Evolutionary conservation across 2,329 filamentous ascomycete genomes (phyloP).

Genomic region (Neofusicoccum sp.): DNA sequence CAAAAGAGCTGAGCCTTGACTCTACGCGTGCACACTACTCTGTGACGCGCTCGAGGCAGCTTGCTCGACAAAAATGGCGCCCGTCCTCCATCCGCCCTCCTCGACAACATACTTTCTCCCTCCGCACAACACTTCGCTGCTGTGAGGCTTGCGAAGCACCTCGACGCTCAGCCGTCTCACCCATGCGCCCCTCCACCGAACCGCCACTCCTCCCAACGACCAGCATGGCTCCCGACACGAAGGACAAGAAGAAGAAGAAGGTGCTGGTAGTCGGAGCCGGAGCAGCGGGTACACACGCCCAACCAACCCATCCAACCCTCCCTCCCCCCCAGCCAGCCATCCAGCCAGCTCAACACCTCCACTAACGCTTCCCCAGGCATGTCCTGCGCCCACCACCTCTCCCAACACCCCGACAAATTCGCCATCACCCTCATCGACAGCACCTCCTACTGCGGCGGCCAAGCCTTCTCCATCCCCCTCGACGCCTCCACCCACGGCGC

Average conservation of each 20-base stretch:
- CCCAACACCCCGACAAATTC: conserved; percentile 64
- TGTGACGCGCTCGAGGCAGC: too few species aligned
- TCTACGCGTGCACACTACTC: neutral
- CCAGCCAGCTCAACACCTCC: conserved; percentile 13
- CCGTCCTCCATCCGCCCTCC: neutral
- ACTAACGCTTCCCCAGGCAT: conserved; percentile 40
- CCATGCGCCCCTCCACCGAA: neutral
- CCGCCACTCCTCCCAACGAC: conserved; percentile 12
- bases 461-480: conserved; percentile 58
- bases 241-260: conserved; percentile 28
- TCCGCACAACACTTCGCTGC: neutral
- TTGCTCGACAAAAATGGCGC: neutral
- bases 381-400: conserved; percentile 66
- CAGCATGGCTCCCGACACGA: neutral
- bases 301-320: neutral
- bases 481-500: conserved; percentile 58
- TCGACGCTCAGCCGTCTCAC: too few species aligned
- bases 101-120: neutral
- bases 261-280: conserved; percentile 42
- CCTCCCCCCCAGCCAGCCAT: neutral
- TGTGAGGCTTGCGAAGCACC: neutral
- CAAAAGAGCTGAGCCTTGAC: neutral
- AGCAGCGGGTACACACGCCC: conserved; percentile 35
- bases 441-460: conserved; percentile 58
- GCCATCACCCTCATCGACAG: conserved; percentile 60